Evolutionary conservation across 2,329 filamentous ascomycete species (phyloP), one percentile per base, ranked within the genome.

Genomic region (Phyllosticta citrichinensis): DNA sequence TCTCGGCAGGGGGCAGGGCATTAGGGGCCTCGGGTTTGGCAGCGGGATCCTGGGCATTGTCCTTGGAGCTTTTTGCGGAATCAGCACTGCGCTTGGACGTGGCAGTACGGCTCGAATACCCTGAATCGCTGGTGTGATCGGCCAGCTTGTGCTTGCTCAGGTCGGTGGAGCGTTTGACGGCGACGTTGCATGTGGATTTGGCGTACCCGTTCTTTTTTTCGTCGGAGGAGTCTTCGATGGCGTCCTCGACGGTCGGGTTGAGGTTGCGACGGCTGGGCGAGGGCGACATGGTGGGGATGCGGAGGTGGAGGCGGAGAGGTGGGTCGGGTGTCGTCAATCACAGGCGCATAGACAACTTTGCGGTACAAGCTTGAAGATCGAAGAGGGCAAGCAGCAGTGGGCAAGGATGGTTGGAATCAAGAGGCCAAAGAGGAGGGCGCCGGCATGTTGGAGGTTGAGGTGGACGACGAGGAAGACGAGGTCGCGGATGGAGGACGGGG

Each of bases 31-130:
- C 55, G n/a, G 14, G 9, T 51, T 57, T 61, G 40, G 52, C 54
- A 30, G 59, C 17, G 59, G 19, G 59, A 54, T 54, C 54, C 51
- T 61, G 20, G 20, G 53, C 35, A 25, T 50, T 62, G 14, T 55
- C 17, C 24, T 27, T 66, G 64, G 68, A 66, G 71, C 73, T 75
- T 74, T 75, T 75, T 65, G 71, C 75, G 69, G 79, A 79, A 77
- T 80, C 74, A 78, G 78, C 77, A 74, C 59, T 78, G 68, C 71
- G 73, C 72, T 78, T 74, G 64, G 80, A 79, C 64, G 79, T 77
- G 65, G 76, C 77, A 67, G 81, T 82, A 68, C 79, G 78, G 75
- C 81, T 84, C 64, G 81, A 84, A 76, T 85, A 85, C 67, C 83
- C 83, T 65, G 82, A 84, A 73, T 86, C 83, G 73, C 80, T 83